Base-by-base conservation (phyloP, 257 asterid species). In the Penstemon davidsonii region DNA sequence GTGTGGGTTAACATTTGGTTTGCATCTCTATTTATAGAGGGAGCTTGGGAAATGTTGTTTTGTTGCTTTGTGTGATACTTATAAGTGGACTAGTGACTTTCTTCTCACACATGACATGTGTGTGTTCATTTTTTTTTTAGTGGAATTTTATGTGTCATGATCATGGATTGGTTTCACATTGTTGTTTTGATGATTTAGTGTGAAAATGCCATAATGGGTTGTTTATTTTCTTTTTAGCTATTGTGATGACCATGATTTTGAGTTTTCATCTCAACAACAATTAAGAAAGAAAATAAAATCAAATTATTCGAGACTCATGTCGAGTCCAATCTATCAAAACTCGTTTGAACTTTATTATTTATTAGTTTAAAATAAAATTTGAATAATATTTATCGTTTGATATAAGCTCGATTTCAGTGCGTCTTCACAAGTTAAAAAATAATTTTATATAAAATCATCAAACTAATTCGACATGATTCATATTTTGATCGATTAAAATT, bases 1-100 rank as follows among this genome's bases (percentile, higher is more conserved):
- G 63, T 76, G 77, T 52, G 65, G 55, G 72, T 73, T 67, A 76
- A 43, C 10, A 69, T 66, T 71, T 75, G 64, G 60, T 73, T 51
- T 51, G 73, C 41, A 40, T 19, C 43, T n/a, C 41, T 38, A 80
- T 80, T 80, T 80, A 80, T 80, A 73, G 82, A 66, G 74, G 71
- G 61, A 5, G 50, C 12, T 15, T 6, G 66, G 38, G 43, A 44
- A 11, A 4, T n/a, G 70, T 49, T 43, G 53, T 4, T 33, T n/a
- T 44, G 3, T 45, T 46, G 25, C 50, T 54, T 63, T 57, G 40
- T 47, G 5, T 49, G n/a, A 60, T 46, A n/a, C 15, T 51, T 39
- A 44, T 5, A 43, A 13, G 52, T 44, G 60, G 76, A 63, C 41
- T 71, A 36, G 54, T 53, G 53, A 13, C 13, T 51, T 19, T 19